Conservation (phyloP, 768 basidiomycete species). For the Tubosaeta sp. region DNA sequence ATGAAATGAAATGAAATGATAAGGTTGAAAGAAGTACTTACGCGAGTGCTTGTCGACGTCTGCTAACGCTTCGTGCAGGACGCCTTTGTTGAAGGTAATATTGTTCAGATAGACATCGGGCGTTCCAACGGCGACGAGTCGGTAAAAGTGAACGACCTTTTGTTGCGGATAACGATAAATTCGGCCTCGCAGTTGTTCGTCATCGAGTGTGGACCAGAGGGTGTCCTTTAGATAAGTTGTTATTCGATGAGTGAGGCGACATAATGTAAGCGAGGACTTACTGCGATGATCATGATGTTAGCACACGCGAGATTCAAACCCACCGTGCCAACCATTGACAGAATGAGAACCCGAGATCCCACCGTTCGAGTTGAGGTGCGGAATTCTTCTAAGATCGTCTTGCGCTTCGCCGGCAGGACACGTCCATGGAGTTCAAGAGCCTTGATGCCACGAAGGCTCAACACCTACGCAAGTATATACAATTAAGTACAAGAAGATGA, state of each 20-base stretch:
- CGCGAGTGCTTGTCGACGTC: not conserved
- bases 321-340: slow-evolving; percentile 13
- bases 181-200: slow-evolving; percentile 16
- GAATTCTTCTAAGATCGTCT: not conserved
- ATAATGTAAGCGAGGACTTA: not conserved
- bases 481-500: not conserved
- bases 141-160: slow-evolving; percentile 18
- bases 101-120: not conserved
- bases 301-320: slow-evolving; percentile 14
- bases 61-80: not conserved
- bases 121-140: slow-evolving; percentile 8
- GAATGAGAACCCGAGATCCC: slow-evolving; percentile 9
- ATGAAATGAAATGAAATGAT: not conserved
- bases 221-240: slow-evolving; percentile 11
- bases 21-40: not conserved
- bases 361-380: not conserved
- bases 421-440: slow-evolving; percentile 6
- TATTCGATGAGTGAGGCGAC: too few species aligned
- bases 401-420: not conserved
- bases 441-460: not conserved
- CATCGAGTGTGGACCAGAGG: slow-evolving; percentile 20
- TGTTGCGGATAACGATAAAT: slow-evolving; percentile 12
- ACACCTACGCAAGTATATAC: not conserved
- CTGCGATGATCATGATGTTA: slow-evolving; percentile 12
- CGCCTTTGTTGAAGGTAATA: not conserved